These are phyloP conservation scores for Paxillus involutus DNA, from an alignment of 768 basidiomycete genomes.

Conservation along the genomic window DNA sequence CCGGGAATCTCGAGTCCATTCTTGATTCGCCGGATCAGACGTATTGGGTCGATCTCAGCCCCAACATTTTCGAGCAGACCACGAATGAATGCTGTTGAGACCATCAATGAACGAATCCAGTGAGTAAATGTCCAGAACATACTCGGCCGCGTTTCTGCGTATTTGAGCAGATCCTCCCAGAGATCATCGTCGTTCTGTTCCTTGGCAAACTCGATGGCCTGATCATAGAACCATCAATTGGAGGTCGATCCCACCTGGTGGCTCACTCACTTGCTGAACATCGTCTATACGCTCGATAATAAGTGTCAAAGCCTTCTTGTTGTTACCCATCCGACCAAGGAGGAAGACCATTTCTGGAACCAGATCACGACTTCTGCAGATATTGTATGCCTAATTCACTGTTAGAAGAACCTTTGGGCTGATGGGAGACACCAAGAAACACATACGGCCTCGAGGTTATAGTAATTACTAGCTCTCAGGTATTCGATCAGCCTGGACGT, in stretches of 20 bases:
- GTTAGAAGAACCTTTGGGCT: background rate
- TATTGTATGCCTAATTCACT: conserved; percentile 68
- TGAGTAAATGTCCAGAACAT: conserved; percentile 13
- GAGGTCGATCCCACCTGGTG: background rate
- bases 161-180: conserved; percentile 94
- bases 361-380: conserved; percentile 82
- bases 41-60: conserved; percentile 92
- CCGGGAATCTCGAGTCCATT: conserved; percentile 97
- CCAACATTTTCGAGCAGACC: conserved; percentile 95
- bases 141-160: conserved; percentile 94
- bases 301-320: conserved; percentile 88
- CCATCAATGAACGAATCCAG: background rate
- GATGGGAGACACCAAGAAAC: background rate
- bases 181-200: conserved; percentile 96
- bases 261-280: conserved; percentile 69
- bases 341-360: conserved; percentile 98
- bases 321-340: conserved; percentile 96
- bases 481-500: conserved; percentile 83
- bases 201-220: conserved; percentile 98
- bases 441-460: conserved; percentile 79
- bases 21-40: conserved; percentile 91
- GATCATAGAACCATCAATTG: background rate
- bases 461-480: conserved; percentile 86
- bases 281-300: conserved; percentile 96
- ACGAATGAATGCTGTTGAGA: conserved; percentile 78